Percentiles rank a stretch among this genome's conserved stretches.
These are phyloP conservation scores for Ophiostoma himal-ulmi DNA, from an alignment of 2,329 filamentous ascomycete species.

Conservation along the genomic window DNA sequence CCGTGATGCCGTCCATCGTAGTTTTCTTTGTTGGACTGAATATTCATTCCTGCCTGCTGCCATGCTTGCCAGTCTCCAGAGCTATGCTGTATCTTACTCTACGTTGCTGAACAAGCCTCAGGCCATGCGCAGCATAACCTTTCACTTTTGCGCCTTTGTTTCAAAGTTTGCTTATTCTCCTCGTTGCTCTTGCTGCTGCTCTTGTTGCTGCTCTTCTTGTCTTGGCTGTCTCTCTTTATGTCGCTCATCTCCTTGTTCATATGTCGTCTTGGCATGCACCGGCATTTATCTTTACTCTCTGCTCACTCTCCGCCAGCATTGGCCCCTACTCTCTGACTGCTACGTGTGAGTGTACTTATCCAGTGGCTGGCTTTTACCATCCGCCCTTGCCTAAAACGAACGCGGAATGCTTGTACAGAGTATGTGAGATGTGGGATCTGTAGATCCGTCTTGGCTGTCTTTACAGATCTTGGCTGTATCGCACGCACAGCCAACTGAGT, in stretches of 20 bases:
- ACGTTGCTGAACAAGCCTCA: neutral
- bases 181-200: neutral
- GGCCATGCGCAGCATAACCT: too few species aligned
- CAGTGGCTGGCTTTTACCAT: neutral
- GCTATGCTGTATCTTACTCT: too few species aligned
- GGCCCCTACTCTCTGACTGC: neutral
- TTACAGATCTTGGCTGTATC: slow-evolving; percentile 7
- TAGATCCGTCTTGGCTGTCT: slow-evolving; percentile 8
- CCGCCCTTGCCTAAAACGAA: neutral
- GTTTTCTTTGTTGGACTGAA: neutral
- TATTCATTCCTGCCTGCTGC: neutral
- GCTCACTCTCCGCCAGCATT: too few species aligned
- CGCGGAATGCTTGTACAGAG: neutral
- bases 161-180: neutral
- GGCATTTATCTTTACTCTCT: neutral
- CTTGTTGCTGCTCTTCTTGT: neutral
- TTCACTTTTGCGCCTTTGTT: neutral
- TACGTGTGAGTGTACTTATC: neutral
- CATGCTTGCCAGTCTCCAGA: neutral
- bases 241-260: neutral
- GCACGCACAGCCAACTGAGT: too few species aligned
- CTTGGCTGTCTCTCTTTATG: neutral
- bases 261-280: neutral
- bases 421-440: slow-evolving; percentile 6
- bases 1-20: neutral